Conservation (phyloP, 2,329 filamentous ascomycete genomes). For the Xylariaceae sp. region DNA sequence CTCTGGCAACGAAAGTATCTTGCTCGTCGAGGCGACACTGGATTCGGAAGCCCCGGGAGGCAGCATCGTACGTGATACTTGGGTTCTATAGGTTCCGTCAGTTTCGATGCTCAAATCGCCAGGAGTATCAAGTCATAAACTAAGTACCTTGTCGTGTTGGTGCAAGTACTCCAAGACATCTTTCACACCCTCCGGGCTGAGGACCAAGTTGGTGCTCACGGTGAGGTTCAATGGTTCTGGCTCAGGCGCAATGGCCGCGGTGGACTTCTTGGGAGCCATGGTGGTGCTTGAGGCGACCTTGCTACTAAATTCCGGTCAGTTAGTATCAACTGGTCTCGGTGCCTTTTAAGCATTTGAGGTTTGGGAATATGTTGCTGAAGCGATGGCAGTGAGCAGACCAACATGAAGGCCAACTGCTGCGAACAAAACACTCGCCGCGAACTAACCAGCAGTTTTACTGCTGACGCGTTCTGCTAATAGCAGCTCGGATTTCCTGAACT, state of each 20-base stretch:
- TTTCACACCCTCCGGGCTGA: constrained; percentile 17
- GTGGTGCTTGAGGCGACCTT: too few species aligned
- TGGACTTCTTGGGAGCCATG: not conserved
- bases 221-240: constrained; percentile 18
- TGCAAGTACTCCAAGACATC: constrained; percentile 20
- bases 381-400: too few species aligned
- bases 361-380: too few species aligned
- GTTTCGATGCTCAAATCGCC: not conserved
- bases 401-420: too few species aligned
- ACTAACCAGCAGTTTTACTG: too few species aligned
- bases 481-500: too few species aligned
- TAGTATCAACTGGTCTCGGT: too few species aligned
- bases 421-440: too few species aligned
- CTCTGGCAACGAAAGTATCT: constrained; percentile 1
- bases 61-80: constrained; percentile 15
- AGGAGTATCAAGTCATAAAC: not conserved
- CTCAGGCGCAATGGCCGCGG: not conserved
- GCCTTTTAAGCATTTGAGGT: too few species aligned
- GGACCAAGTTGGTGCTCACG: constrained; percentile 22
- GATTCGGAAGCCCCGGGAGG: constrained; percentile 10
- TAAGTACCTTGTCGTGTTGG: constrained; percentile 12
- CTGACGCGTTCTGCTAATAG: too few species aligned
- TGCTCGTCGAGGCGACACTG: constrained; percentile 13
- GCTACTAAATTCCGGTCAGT: too few species aligned
- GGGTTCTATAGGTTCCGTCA: constrained; percentile 12